Conservation (phyloP, 2,329 filamentous ascomycete genomes). For the Fusarium vanettenii region DNA sequence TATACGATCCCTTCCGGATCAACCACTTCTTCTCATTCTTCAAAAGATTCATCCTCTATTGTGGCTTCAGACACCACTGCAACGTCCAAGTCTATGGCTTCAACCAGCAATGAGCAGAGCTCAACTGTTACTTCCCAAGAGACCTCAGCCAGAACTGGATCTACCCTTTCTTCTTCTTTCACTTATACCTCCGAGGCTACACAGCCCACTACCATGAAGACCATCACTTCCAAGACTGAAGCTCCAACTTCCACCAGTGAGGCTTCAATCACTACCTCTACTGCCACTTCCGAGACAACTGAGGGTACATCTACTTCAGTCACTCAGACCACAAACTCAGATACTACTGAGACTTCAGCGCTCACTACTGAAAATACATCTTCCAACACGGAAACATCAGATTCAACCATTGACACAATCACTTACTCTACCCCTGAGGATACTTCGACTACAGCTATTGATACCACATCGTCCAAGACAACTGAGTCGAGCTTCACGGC, state of each 20-base stretch:
- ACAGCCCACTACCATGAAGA: not conserved
- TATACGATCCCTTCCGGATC: constrained; percentile 16
- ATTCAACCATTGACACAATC: not conserved
- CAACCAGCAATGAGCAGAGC: not conserved
- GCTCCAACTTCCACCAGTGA: not conserved
- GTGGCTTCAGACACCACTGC: not conserved
- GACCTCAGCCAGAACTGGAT: not conserved
- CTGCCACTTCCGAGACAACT: not conserved
- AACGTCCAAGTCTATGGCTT: not conserved
- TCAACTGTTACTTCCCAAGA: constrained; percentile 5
- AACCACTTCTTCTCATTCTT: not conserved
- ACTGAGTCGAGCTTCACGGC: not conserved
- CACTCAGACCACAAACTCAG: not conserved
- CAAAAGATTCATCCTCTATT: not conserved
- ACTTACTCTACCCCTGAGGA: not conserved
- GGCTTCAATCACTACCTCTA: constrained; percentile 3
- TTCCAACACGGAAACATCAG: not conserved
- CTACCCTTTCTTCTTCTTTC: not conserved
- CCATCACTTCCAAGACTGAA: not conserved
- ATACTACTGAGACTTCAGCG: not conserved
- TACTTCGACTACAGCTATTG: not conserved
- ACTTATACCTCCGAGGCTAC: not conserved
- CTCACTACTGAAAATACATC: not conserved
- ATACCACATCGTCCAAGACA: not conserved
- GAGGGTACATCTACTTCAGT: not conserved